Percentiles rank a stretch among this genome's conserved stretches.
These are phyloP conservation scores for Sorghum bicolor DNA, from an alignment of 176 grass and related monocot species.

Conservation along the genomic window Sorghum_bicolor_NCBIv3 NC_012871.2:65356001-65356500, in stretches of 20 bases:
- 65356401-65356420: too few relatives aligned
- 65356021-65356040: neutral
- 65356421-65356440: too few relatives aligned
- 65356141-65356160: neutral
- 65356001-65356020: neutral
- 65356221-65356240: neutral
- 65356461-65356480: too few relatives aligned
- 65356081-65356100: neutral
- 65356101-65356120: neutral
- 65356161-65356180: constrained; percentile 19
- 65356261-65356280: too few relatives aligned
- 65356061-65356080: neutral
- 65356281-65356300: too few relatives aligned
- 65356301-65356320: too few relatives aligned
- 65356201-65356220: neutral
- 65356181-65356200: constrained; percentile 12
- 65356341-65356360: too few relatives aligned
- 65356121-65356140: neutral
- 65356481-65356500: too few relatives aligned
- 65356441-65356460: too few relatives aligned
- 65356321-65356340: too few relatives aligned
- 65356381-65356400: too few relatives aligned
- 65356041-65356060: neutral
- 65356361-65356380: too few relatives aligned
- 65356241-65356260: neutral